phyloP scores from a whole-genome alignment of 768 basidiomycete genomes.

The Atractiella rhizophila region DNA sequence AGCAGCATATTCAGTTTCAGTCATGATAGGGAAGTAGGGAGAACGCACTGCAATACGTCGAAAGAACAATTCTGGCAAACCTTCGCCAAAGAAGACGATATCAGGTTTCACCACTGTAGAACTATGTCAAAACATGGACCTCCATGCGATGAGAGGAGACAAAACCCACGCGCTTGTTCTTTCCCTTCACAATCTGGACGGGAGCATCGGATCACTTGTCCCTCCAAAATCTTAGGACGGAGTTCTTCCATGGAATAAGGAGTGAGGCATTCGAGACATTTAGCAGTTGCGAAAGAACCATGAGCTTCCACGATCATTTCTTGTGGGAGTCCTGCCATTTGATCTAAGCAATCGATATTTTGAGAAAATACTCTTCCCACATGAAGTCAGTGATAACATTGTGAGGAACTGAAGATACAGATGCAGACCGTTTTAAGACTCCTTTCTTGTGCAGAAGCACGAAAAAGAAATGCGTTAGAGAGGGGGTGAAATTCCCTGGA shows the following conservation, averaged over 20 bases:
- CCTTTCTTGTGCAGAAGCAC: constrained; percentile 44
- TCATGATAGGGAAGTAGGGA: background rate
- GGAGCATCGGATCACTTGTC: constrained; percentile 42
- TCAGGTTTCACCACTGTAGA: background rate
- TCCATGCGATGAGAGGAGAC: constrained; percentile 55
- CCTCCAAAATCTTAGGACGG: constrained; percentile 34
- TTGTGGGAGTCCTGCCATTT: constrained; percentile 47
- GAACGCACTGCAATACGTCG: constrained; percentile 25
- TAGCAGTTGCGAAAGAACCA: constrained; percentile 70
- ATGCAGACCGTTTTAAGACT: constrained; percentile 30
- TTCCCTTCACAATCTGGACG: constrained; percentile 10
- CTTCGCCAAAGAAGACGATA: constrained; percentile 26
- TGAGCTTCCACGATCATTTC: constrained; percentile 75
- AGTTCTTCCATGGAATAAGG: constrained; percentile 43
- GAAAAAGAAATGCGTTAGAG: constrained; percentile 70
- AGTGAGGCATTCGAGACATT: constrained; percentile 47
- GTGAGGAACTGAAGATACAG: too few species aligned
- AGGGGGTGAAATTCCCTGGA: constrained; percentile 64
- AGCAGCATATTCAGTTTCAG: background rate
- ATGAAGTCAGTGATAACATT: background rate
- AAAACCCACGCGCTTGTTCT: constrained; percentile 26
- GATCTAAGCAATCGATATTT: constrained; percentile 74
- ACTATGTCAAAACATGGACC: background rate
- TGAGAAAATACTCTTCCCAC: constrained; percentile 35
- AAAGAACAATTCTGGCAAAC: constrained; percentile 45